phyloP scores from a whole-genome alignment of 2,329 filamentous ascomycete species.

The Pseudogymnoascus sp. region DNA sequence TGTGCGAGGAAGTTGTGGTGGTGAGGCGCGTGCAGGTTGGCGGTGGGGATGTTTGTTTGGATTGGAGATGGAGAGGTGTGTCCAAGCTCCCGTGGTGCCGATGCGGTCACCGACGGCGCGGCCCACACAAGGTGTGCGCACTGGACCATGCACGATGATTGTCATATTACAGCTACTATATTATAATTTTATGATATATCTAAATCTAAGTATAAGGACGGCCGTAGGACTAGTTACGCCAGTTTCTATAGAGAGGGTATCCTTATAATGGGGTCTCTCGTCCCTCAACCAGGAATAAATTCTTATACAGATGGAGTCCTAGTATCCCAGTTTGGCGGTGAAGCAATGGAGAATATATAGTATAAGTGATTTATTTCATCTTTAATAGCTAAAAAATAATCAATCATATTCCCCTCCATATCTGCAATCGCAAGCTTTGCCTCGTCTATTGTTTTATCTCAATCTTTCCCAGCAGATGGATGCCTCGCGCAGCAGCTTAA shows the following conservation, averaged over 20 bases:
- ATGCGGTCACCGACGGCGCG: background rate
- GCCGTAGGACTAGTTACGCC: background rate
- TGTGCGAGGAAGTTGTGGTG: background rate
- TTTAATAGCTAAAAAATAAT: background rate
- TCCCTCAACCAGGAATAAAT: background rate
- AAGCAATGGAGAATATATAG: background rate
- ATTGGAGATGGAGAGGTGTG: background rate
- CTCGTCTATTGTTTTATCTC: background rate
- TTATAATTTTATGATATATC: background rate
- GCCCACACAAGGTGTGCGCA: background rate
- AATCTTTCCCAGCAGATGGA: background rate
- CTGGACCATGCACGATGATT: background rate
- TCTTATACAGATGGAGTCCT: background rate
- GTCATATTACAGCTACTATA: background rate
- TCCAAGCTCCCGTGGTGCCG: background rate
- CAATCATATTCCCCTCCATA: background rate
- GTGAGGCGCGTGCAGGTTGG: background rate
- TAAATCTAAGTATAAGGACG: background rate
- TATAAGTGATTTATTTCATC: background rate
- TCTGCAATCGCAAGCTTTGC: background rate
- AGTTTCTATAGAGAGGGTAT: background rate
- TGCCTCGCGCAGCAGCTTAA: background rate
- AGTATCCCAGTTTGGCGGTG: background rate
- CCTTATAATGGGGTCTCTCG: background rate
- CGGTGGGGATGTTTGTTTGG: conserved; percentile 3